phyloP scores from a whole-genome alignment of 2,329 filamentous ascomycete genomes.

The Nemania diffusa region DNA sequence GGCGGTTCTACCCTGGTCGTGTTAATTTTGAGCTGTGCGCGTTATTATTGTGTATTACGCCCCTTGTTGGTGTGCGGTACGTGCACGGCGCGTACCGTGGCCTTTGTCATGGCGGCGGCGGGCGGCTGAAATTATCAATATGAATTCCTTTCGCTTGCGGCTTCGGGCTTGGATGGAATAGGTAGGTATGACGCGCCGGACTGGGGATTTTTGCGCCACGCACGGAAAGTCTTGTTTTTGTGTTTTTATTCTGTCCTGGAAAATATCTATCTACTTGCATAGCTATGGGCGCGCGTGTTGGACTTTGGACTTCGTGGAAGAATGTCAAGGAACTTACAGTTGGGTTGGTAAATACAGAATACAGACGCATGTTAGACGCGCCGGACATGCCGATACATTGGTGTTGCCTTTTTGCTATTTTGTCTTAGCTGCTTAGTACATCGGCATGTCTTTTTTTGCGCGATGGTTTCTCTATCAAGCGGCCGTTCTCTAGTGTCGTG shows the following conservation, averaged over 20 bases:
- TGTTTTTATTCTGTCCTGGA: not conserved
- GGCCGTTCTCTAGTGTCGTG: not conserved
- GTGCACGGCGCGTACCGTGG: conserved; percentile 22
- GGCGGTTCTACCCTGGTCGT: too few relatives aligned
- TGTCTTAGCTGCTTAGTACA: too few relatives aligned
- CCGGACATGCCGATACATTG: not conserved
- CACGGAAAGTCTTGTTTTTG: not conserved
- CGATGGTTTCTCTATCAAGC: not conserved
- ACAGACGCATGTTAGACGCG: too few relatives aligned
- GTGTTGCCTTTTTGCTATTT: not conserved
- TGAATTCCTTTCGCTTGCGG: not conserved
- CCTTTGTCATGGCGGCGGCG: not conserved
- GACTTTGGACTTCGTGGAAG: not conserved
- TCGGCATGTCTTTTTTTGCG: too few relatives aligned
- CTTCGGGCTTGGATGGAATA: conserved; percentile 4
- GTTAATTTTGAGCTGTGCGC: not conserved
- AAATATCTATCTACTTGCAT: not conserved
- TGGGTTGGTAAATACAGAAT: too few relatives aligned
- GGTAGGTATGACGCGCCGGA: not conserved
- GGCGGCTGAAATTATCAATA: conserved; percentile 17
- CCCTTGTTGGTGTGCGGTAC: not conserved
- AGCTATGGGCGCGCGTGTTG: too few relatives aligned
- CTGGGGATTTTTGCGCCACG: conserved; percentile 1
- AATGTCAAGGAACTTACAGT: too few relatives aligned
- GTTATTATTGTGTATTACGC: not conserved